Evolutionary conservation across 257 asterid genomes (phyloP), one percentile per base, ranked within the genome.

Genomic region (Penstemon davidsonii): DNA sequence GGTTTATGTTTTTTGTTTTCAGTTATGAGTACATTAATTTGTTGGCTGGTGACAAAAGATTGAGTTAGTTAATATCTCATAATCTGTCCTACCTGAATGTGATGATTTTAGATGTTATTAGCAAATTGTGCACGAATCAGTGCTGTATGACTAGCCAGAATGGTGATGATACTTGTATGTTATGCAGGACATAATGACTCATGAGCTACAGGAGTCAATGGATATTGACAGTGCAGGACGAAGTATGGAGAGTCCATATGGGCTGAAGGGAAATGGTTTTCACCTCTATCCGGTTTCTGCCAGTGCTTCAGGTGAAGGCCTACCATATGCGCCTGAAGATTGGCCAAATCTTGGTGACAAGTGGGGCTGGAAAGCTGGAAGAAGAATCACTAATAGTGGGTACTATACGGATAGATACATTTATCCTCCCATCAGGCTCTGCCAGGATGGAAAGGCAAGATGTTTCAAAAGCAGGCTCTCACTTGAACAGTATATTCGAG

Each of bases 311-410:
- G 97, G 98, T 45, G 83, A 80, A 79, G 98, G 98, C 71, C 83
- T 81, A 68, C 98, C 98, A 15, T 88, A 93, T 76, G 96, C 97
- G 43, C 98, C 97, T 25, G 76, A 62, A 66, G 76, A 90, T 84
- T 93, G 86, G 83, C 98, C 98, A 12, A 80, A 81, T 60, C 94
- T 88, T 4, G 98, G 98, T 9, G 98, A 93, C 76, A 86, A 55
- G n/a, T 93, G 98, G 98, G 59, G 72, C 11, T 93, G 98, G 98
- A 93, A 76, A 82, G 89, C 76, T 0, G 98, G 97, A 74, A 85
- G 38, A 83, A 72, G 97, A 81, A 53, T 80, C 12, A 56, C 81
- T 62, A 47, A 13, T 55, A 72, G 84, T 47, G 98, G 98, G 6
- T 62, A 80, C 74, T 82, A 65, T 81, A 3, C 68, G 79, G 98